Evolutionary conservation across 75 land plant species (phyloP), one percentile per base, ranked within the genome.

Genomic region (Isoetes taiwanensis): DNA sequence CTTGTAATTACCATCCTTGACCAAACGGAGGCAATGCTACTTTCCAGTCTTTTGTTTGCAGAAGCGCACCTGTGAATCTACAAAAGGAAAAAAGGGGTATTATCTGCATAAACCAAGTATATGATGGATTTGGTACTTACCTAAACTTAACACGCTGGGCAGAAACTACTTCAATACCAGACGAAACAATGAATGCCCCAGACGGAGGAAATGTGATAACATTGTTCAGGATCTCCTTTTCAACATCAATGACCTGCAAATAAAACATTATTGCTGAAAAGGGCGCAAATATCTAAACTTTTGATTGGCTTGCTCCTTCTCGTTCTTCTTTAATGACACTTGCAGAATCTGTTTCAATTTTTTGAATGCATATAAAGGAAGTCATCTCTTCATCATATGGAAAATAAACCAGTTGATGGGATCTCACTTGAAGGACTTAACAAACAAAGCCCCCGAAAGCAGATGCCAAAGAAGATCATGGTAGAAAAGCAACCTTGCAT

Each of bases 1-100:
- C 1, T 40, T 20, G 17, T 14, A 64, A 86, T 76, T 54, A 90
- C 97, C 97, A 91, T 34, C 97, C 97, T 38, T 91, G 80, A 8
- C 97, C 97, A 77, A 78, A 91, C 11, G 97, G 97, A 20, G 97
- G 97, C 65, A 91, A 58, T n/a, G 97, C 85, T 60, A 86, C 42
- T 57, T 79, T 86, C 84, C 84, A 84, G 28, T 60, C 60, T 40
- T 62, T 62, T n/a, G 81, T 85, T 12, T 76, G 65, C 16, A 86
- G 61, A 26, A 83, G 78, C 0, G 94, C 97, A 64, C 88, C 77
- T n/a, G 82, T 83, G 70, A 91, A 91, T 56, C 93, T 86, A 62
- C 62, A 54, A 16, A 28, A 41, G 16, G 52, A 10, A 48, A n/a
- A n/a, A n/a, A n/a, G n/a, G n/a, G n/a, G n/a, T n/a, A 46, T 32